A percentile compares a stretch with the other conserved stretches of the same genome.
Conservation (phyloP, 2,329 filamentous ascomycete species). For the Fusarium acutatum region DNA sequence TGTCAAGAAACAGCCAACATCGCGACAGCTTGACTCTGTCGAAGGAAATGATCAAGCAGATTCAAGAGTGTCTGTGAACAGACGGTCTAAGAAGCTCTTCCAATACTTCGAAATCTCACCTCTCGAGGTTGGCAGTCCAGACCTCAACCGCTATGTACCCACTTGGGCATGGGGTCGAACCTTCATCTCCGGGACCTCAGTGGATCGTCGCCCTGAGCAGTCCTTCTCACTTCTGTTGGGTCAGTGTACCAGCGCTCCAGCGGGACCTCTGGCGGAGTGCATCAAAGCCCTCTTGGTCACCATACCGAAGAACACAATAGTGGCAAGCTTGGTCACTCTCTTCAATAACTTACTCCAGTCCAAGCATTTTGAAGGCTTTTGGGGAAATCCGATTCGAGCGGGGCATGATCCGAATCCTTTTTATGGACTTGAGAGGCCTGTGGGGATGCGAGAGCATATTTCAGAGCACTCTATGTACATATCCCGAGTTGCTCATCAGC, state of each 20-base stretch:
- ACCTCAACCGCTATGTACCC: slow-evolving; percentile 32
- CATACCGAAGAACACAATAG: slow-evolving; percentile 23
- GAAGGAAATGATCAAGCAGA: not conserved
- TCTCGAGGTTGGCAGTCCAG: slow-evolving; percentile 26
- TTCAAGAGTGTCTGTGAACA: accelerated
- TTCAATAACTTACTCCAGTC: slow-evolving; percentile 21
- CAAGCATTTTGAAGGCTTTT: slow-evolving; percentile 28
- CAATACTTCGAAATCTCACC: slow-evolving; percentile 40
- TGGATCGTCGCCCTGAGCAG: slow-evolving; percentile 33
- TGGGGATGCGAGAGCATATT: not conserved
- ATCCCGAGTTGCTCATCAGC: accelerated
- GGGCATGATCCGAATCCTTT: slow-evolving; percentile 39
- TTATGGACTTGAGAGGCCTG: slow-evolving; percentile 23
- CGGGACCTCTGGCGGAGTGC: slow-evolving; percentile 25
- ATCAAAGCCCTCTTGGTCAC: slow-evolving; percentile 30
- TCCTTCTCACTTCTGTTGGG: slow-evolving; percentile 29
- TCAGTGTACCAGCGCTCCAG: slow-evolving; percentile 36
- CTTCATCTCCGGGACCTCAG: slow-evolving; percentile 27
- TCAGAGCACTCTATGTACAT: not conserved
- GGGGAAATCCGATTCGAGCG: slow-evolving; percentile 37
- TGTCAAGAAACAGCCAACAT: accelerated
- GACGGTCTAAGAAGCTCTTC: not conserved
- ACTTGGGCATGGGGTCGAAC: slow-evolving; percentile 39
- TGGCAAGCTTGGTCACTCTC: slow-evolving; percentile 5
- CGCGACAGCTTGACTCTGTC: not conserved